phyloP scores from a whole-genome alignment of 352 stramenopile genomes.

The Globisporangium splendens region DNA sequence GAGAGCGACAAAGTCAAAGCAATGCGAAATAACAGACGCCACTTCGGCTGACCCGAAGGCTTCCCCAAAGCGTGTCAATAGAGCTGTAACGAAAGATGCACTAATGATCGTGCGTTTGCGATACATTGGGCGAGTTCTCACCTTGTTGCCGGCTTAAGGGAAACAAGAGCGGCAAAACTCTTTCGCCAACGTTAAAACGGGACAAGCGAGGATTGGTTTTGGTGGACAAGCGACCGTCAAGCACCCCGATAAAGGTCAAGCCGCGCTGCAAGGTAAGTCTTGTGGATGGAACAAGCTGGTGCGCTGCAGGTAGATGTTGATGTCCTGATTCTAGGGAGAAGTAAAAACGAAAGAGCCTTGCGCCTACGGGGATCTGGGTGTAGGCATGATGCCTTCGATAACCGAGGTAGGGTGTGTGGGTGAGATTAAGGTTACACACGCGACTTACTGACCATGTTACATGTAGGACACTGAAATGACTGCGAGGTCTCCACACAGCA shows the following conservation, averaged over 20 bases:
- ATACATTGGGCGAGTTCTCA: background rate
- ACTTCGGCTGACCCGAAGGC: background rate
- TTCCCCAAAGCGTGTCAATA: background rate
- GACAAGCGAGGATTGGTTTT: background rate
- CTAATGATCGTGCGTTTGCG: background rate
- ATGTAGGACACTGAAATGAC: conserved; percentile 14
- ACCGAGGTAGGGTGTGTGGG: conserved; percentile 2
- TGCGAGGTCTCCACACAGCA: conserved; percentile 1
- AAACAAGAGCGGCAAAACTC: conserved; percentile 1
- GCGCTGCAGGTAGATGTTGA: no score
- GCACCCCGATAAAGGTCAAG: no score
- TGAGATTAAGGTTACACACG: background rate
- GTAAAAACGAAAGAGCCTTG: background rate
- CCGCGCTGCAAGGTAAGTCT: no score
- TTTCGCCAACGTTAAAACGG: background rate
- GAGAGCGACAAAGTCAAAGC: background rate
- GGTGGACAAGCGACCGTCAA: no score
- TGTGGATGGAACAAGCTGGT: no score
- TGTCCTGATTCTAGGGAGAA: background rate
- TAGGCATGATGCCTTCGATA: conserved; percentile 10
- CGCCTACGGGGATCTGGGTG: background rate
- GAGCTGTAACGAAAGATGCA: conserved; percentile 4
- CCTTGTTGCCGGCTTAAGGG: background rate
- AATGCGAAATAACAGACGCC: no score
- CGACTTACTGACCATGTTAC: conserved; percentile 3